Percentiles rank a stretch among this genome's conserved stretches.
Conservation (phyloP, 306 rosid species). For the Carpinus fangiana region DNA sequence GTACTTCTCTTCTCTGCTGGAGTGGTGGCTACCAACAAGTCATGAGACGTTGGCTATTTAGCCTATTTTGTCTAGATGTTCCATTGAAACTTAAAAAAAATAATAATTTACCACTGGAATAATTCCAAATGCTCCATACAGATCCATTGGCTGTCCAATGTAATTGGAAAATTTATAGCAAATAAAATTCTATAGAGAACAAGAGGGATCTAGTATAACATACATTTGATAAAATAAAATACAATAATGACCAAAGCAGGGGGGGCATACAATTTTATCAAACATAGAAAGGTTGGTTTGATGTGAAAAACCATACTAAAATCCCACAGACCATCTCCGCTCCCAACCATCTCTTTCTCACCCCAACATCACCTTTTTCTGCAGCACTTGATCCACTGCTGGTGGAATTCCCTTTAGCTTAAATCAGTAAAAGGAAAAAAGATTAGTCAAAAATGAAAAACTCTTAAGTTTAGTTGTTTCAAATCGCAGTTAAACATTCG, state of each 20-base stretch:
- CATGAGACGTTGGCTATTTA: not conserved
- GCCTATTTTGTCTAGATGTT: no score
- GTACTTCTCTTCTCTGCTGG: not conserved
- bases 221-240: not conserved
- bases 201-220: not conserved
- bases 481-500: no score
- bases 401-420: conserved; percentile 28
- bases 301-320: conserved; percentile 40
- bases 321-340: conserved; percentile 35
- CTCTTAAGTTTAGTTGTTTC: not conserved
- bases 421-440: not conserved
- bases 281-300: conserved; percentile 30
- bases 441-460: not conserved
- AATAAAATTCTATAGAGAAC: not conserved
- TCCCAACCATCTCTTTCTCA: conserved; percentile 37
- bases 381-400: conserved; percentile 32
- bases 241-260: not conserved
- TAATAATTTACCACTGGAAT: no score
- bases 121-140: not conserved
- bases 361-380: conserved; percentile 42
- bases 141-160: not conserved
- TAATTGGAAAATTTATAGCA: not conserved
- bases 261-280: not conserved
- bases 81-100: no score
- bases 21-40: not conserved